Evolutionary conservation across 495 filamentous ascomycete genomes (phyloP).

Genomic region (Hypomontagnella monticulosa): DNA sequence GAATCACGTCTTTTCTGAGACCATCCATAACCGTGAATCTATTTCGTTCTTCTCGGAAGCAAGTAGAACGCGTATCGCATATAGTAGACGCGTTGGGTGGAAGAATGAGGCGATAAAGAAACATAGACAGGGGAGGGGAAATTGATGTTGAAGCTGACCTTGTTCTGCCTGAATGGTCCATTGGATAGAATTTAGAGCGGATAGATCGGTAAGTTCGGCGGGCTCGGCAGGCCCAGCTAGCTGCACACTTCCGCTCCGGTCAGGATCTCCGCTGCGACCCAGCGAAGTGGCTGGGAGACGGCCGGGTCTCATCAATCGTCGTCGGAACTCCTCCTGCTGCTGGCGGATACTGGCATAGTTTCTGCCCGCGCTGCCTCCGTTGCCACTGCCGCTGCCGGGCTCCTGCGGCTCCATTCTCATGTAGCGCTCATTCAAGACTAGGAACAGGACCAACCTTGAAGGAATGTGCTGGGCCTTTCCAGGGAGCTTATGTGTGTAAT

Average conservation of each 20-base stretch:
- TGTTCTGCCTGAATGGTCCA: slow-evolving; percentile 34
- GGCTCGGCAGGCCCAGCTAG: neutral
- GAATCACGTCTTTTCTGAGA: too few relatives aligned
- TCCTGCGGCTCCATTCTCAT: slow-evolving; percentile 37
- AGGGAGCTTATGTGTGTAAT: too few relatives aligned
- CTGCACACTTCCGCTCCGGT: neutral
- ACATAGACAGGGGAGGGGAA: neutral
- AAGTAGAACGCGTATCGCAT: too few relatives aligned
- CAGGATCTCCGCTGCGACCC: slow-evolving; percentile 14
- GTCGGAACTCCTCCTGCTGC: slow-evolving; percentile 41
- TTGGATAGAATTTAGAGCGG: slow-evolving; percentile 12
- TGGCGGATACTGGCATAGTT: slow-evolving; percentile 35
- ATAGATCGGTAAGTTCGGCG: slow-evolving; percentile 11
- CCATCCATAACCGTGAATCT: too few relatives aligned
- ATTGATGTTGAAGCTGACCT: slow-evolving; percentile 23
- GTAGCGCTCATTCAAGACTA: neutral
- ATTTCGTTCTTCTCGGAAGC: too few relatives aligned
- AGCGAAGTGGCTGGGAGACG: slow-evolving; percentile 15
- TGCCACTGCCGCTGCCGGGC: slow-evolving; percentile 14
- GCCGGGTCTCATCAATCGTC: slow-evolving; percentile 35
- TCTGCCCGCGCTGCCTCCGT: slow-evolving; percentile 16
- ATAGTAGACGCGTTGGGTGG: neutral
- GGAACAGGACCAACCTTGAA: neutral
- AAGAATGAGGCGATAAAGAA: neutral
- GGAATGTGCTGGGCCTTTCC: too few relatives aligned